These are phyloP conservation scores for Hymenoscyphus linearis DNA, from an alignment of 2,329 filamentous ascomycete genomes.

Conservation along the genomic window DNA sequence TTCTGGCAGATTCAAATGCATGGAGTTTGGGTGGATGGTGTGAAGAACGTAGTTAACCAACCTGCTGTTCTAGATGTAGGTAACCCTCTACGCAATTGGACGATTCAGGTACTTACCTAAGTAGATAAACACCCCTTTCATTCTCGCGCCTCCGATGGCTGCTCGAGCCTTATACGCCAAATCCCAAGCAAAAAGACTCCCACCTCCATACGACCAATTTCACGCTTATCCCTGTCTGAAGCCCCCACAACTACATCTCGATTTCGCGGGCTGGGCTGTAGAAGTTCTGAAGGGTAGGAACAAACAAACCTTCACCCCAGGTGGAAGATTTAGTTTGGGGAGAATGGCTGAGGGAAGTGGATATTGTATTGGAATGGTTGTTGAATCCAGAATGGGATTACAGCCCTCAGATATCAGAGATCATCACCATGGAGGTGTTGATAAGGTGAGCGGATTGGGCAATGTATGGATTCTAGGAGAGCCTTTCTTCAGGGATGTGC, in stretches of 20 bases:
- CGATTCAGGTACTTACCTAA: neutral
- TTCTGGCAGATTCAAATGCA: conserved; percentile 23
- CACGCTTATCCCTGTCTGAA: conserved; percentile 23
- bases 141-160: conserved; percentile 19
- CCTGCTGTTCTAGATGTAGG: conserved; percentile 20
- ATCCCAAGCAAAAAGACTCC: conserved; percentile 17
- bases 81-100: neutral
- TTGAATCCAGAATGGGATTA: conserved; percentile 19
- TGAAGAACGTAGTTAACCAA: conserved; percentile 17
- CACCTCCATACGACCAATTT: conserved; percentile 21
- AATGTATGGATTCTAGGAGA: conserved; percentile 24
- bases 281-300: conserved; percentile 17
- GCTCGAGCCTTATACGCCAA: conserved; percentile 20
- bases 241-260: conserved; percentile 19
- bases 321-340: conserved; percentile 21
- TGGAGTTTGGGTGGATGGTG: conserved; percentile 19
- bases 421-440: neutral
- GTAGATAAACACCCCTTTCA: conserved; percentile 24
- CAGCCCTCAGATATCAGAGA: neutral
- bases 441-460: conserved; percentile 14
- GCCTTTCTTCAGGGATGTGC: conserved; percentile 24
- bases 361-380: conserved; percentile 20
- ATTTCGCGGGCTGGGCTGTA: conserved; percentile 17
- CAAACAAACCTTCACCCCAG: conserved; percentile 12
- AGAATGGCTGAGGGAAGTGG: conserved; percentile 19